Base-by-base conservation (phyloP, 228 moss, liverwort and hornwort genomes). In the Sphagnum magellanicum region DNA sequence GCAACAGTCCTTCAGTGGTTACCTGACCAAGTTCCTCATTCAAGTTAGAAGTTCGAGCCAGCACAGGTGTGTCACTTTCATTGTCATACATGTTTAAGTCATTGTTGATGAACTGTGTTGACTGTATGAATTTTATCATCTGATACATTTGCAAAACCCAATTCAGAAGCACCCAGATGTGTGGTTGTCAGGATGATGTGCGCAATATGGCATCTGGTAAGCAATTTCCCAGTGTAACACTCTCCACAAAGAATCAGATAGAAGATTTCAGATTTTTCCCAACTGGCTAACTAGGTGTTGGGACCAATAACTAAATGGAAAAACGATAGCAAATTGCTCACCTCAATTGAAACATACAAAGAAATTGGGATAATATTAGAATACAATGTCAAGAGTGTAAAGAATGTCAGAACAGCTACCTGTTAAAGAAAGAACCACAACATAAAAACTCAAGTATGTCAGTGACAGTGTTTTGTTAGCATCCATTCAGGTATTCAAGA, bases 281-380 rank as follows among this genome's bases (percentile, higher is more conserved):
- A 55, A 55, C 53, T 55, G 53, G 12, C 1, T 7, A 55, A 12
- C 53, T 12, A 8, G 1, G 8, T 55, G 53, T 8, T 55, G 1
- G 1, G 1, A 55, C 8, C 12, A 55, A 55, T 55, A 8, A 55
- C 53, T 12, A 7, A 8, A 55, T 55, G 53, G 53, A 55, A 7
- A 55, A 55, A 7, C 8, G 2, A 55, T 8, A 7, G 8, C 0
- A 12, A 55, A 55, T 8, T 12, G 53, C 53, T 73, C 88, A 91
- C 91, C 91, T 95, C 95, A 71, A 95, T 95, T 49, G 95, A 95
- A 71, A 95, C 95, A 68, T 95, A 95, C 67, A 95, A 75, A 16
- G 95, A 95, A 57, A 95, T 95, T 16, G 95, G 95, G 71, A 95
- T 90, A 47, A 95, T 95, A 69, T 87, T 90, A 52, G 92, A 92